Evolutionary conservation across 192 early-diverging fungal genomes (phyloP).

Genomic region (Coemansia sp.): DNA sequence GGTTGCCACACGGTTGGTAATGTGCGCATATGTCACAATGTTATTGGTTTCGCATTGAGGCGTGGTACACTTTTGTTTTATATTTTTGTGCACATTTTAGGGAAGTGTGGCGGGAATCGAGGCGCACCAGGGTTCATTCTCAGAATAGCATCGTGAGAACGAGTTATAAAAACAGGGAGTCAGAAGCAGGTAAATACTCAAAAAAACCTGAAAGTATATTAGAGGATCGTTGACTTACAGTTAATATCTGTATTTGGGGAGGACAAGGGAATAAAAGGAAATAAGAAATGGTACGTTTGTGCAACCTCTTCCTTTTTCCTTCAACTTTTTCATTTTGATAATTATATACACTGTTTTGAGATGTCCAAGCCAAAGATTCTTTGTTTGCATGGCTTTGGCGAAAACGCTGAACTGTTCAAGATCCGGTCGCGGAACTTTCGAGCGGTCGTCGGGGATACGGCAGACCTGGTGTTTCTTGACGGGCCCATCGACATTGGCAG

Average conservation of each 20-base stretch:
- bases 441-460: conserved; percentile 26
- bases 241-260: background rate
- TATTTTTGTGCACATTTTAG: background rate
- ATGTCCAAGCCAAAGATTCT: conserved; percentile 50
- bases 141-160: background rate
- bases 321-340: background rate
- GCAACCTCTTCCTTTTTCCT: background rate
- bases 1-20: too few relatives aligned
- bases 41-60: too few relatives aligned
- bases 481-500: conserved; percentile 41
- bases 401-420: conserved; percentile 42
- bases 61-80: background rate
- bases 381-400: conserved; percentile 50
- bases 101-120: background rate
- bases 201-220: background rate
- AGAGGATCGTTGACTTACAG: background rate
- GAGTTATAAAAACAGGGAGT: background rate
- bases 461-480: conserved; percentile 42
- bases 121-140: background rate
- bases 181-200: background rate
- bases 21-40: too few relatives aligned
- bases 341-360: background rate
- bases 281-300: background rate
- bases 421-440: conserved; percentile 43
- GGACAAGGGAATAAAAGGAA: background rate